Conservation (phyloP, 2,329 filamentous ascomycete species). For the Sporothrix brunneoviolacea region DNA sequence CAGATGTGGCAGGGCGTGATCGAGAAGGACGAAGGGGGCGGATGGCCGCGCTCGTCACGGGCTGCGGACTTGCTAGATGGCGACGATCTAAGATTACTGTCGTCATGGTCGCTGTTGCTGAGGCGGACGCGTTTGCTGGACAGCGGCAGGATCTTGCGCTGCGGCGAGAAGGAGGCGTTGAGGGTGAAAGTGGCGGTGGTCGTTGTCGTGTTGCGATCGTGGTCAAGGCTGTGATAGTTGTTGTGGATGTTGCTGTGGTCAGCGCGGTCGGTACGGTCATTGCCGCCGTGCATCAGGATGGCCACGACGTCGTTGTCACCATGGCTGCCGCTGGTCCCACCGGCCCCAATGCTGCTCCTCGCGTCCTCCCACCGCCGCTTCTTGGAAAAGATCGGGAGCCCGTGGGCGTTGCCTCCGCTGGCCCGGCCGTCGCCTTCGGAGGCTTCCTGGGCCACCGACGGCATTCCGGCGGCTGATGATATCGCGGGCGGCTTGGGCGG, state of each 20-base stretch:
- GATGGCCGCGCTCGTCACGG: neutral
- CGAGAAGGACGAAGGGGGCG: neutral
- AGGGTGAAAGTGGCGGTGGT: neutral
- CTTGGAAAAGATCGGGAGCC: slow-evolving; percentile 23
- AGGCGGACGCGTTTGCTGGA: slow-evolving; percentile 8
- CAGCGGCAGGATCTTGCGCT: slow-evolving; percentile 8
- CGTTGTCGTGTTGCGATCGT: slow-evolving; percentile 10
- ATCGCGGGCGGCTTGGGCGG: too few species aligned
- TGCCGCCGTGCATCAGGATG: slow-evolving; percentile 3
- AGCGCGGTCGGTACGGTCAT: slow-evolving; percentile 11
- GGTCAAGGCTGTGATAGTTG: slow-evolving; percentile 10
- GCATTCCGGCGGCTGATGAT: slow-evolving; percentile 2
- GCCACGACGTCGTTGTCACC: neutral
- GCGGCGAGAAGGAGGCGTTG: neutral
- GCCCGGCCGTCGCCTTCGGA: neutral
- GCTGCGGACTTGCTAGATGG: neutral
- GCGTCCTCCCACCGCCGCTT: slow-evolving; percentile 33
- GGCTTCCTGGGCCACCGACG: slow-evolving; percentile 12
- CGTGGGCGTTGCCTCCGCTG: neutral
- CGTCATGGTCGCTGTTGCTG: slow-evolving; percentile 1
- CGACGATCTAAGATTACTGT: neutral
- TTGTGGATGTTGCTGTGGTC: neutral
- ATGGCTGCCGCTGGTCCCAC: slow-evolving; percentile 1
- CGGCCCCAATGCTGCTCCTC: neutral
- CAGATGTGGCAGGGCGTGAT: slow-evolving; percentile 54